Percentiles rank a stretch among this genome's conserved stretches.
Conservation (phyloP, 345 rosid genomes). For the Salix suchowensis region DNA sequence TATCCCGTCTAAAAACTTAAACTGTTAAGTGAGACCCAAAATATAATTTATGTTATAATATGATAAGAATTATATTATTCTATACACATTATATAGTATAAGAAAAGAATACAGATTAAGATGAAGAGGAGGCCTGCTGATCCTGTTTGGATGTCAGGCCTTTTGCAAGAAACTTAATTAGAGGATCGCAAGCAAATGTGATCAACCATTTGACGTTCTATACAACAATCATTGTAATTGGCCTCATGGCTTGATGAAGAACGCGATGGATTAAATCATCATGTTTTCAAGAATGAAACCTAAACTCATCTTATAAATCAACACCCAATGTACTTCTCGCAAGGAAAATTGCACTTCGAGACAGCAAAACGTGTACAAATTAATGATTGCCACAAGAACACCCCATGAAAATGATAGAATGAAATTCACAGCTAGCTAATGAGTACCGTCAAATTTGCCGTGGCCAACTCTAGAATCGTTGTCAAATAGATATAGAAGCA, state of each 20-base stretch:
- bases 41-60: no score
- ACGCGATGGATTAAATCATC: background rate
- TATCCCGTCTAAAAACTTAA: fast-evolving
- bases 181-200: no score
- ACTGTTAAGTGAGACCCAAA: fast-evolving
- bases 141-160: no score
- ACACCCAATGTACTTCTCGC: background rate
- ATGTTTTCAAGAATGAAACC: no score
- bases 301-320: background rate
- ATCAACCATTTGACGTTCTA: no score
- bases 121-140: no score
- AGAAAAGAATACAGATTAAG: no score
- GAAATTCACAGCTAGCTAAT: background rate
- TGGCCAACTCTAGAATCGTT: background rate
- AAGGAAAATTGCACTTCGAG: background rate
- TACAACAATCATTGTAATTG: no score
- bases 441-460: background rate
- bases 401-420: background rate
- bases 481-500: background rate
- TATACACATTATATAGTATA: no score
- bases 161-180: no score
- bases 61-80: no score
- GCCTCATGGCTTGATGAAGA: background rate
- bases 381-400: background rate
- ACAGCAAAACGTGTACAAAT: background rate